Evolutionary conservation across 179 eudicot genomes (phyloP), one percentile per base, ranked within the genome.

Genomic region (Pouteria campechiana): DNA sequence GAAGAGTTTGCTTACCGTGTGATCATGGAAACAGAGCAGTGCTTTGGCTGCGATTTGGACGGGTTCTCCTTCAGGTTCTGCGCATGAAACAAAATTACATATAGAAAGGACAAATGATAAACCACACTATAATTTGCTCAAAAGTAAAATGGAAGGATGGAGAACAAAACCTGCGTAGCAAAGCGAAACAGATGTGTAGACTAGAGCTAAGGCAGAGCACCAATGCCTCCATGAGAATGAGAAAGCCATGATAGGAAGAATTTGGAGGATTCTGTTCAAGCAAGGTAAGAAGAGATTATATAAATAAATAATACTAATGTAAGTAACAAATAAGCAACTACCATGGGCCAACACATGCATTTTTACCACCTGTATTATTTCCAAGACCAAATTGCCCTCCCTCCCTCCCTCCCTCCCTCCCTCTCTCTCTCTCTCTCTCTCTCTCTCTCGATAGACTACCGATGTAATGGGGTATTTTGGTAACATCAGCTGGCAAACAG

Each of bases 11-110:
- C 89, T 63, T 60, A 77, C 94, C 38, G 70, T 40, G 37, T 80
- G 73, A 18, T 68, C 68, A 34, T 60, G 32, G 68, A 87, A 76
- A 64, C 96, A 87, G 15, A 41, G 49, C 48, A 83, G 56, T 52
- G 82, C 92, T 39, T 68, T 68, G 48, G 47, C 54, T 41, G 74
- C 62, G 50, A 81, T 40, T 28, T 60, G 56, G 40, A 68, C 37
- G 12, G 85, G 77, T 41, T 51, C 73, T 10, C 17, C 57, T 16
- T 6, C 15, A 1, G 0, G 49, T 25, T 37, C 36, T 30, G 13
- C 36, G 35, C 8, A 5, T 23, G 10, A 44, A 27, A 6, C 11
- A 33, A 22, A 12, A 50, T 27, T 18, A 29, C 36, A 15, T 4
- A 25, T 16, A 42, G n/a, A 39, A 6, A 1, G 16, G 7, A 37